A percentile compares a stretch with the other conserved stretches of the same genome.
These are phyloP conservation scores for Nannochloropsis salina DNA, from an alignment of 108 stramenopile species.

Conservation along the genomic window DNA sequence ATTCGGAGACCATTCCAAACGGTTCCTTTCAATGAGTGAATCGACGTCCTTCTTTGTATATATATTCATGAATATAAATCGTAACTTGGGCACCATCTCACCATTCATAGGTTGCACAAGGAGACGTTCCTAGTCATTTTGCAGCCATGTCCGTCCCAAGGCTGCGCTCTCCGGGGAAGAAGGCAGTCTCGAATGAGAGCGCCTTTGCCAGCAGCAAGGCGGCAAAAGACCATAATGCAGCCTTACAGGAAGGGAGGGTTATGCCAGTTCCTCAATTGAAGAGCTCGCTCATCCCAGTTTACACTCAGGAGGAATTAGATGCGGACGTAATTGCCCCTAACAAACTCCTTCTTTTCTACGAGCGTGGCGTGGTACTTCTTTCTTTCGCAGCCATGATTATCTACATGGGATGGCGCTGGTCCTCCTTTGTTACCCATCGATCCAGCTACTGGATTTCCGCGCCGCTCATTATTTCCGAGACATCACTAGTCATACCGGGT, in stretches of 20 bases:
- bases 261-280: background rate
- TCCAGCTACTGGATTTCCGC: slow-evolving; percentile 17
- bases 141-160: slow-evolving; percentile 9
- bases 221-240: background rate
- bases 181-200: background rate
- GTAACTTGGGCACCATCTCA: background rate
- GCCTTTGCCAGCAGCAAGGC: slow-evolving; percentile 17
- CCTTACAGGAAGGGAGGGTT: background rate
- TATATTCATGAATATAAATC: background rate
- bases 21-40: no score
- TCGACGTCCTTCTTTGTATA: background rate
- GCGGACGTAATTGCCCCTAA: background rate
- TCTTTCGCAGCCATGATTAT: slow-evolving; percentile 6
- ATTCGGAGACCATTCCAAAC: no score
- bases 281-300: slow-evolving; percentile 4
- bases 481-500: slow-evolving; percentile 11
- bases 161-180: slow-evolving; percentile 11
- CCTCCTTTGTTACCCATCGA: background rate
- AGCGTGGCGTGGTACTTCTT: background rate
- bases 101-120: background rate
- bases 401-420: slow-evolving; percentile 6
- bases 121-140: background rate
- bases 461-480: background rate
- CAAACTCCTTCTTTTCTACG: background rate
- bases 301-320: slow-evolving; percentile 20